Evolutionary conservation across 1,139 yeast genomes (phyloP), one percentile per base, ranked within the genome.

Genomic region (Kurtzmaniella quercitrusa): DNA sequence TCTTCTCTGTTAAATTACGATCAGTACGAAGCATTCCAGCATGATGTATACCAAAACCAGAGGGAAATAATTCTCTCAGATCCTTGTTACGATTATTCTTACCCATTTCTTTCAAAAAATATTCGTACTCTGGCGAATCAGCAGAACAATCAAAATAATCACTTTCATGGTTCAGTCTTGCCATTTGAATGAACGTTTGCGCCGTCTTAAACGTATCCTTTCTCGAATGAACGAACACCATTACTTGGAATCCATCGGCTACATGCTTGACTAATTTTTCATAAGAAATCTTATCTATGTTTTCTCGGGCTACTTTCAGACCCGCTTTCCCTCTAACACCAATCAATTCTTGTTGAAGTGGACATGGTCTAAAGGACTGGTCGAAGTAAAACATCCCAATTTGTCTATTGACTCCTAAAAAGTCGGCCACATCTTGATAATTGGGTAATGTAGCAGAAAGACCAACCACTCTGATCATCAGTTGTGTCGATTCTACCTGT

Each of bases 11-110:
- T 48, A 90, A 62, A 55, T 91, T 93, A 58, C 99, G 78, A 57
- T 94, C 99, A 0, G 93, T 71, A 50, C 98, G 74, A 37, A 89
- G 69, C 95, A 94, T 85, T 51, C 99, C 99, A 1, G 99, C 99
- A 69, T 94, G 98, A 62, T 94, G 99, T 2, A 87, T 77, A 41
- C 98, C 98, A 64, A 93, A 86, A 0, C 98, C 98, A 46, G 70
- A 68, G 40, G 75, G 81, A 55, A 89, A 90, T 15, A 94, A 67
- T 54, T 94, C 98, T 47, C 81, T 76, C 65, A 90, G 66, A 54
- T 91, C 98, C 51, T 79, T 83, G 58, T 81, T 89, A 55, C 86
- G 79, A 57, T 83, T 85, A 54, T 85, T 86, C 16, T 58, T 55
- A 1, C 79, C 67, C 69, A 89, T 77, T 48, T 93, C 98, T 43